Conservation (phyloP, 2,329 filamentous ascomycete genomes). For the Macrophomina tecta region DNA sequence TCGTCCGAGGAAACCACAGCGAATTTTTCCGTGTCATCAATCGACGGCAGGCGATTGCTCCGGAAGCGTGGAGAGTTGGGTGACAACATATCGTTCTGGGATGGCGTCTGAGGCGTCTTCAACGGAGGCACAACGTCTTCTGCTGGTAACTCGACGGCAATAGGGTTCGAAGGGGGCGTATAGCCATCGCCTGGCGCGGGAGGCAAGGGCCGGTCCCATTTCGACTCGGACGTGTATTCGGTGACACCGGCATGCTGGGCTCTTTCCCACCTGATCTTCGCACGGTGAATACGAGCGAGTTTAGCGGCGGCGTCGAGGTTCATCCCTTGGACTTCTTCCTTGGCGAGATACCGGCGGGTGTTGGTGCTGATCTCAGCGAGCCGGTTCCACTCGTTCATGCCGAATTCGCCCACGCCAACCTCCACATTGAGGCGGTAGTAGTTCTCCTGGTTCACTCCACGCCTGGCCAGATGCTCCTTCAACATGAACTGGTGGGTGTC, state of each 20-base stretch:
- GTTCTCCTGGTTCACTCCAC: constrained; percentile 83
- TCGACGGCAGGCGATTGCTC: constrained; percentile 35
- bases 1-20: constrained; percentile 67
- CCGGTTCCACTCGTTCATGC: constrained; percentile 97
- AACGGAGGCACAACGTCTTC: constrained; percentile 53
- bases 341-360: constrained; percentile 81
- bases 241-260: constrained; percentile 40
- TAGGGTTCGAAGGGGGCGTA: constrained; percentile 51
- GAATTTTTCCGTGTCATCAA: constrained; percentile 73
- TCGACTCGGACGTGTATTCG: constrained; percentile 33
- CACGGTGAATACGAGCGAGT: constrained; percentile 80
- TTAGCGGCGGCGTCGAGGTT: constrained; percentile 78
- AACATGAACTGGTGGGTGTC: constrained; percentile 87
- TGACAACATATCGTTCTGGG: constrained; percentile 47
- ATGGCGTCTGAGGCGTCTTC: constrained; percentile 26
- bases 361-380: constrained; percentile 94
- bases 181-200: constrained; percentile 39
- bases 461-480: constrained; percentile 75
- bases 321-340: constrained; percentile 75
- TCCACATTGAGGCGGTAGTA: constrained; percentile 98
- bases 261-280: constrained; percentile 71
- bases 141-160: constrained; percentile 65
- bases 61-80: constrained; percentile 51
- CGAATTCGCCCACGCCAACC: constrained; percentile 93
- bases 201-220: constrained; percentile 36